Evolutionary conservation across 2,329 filamentous ascomycete species (phyloP).

Genomic region (Alternaria burnsii): DNA sequence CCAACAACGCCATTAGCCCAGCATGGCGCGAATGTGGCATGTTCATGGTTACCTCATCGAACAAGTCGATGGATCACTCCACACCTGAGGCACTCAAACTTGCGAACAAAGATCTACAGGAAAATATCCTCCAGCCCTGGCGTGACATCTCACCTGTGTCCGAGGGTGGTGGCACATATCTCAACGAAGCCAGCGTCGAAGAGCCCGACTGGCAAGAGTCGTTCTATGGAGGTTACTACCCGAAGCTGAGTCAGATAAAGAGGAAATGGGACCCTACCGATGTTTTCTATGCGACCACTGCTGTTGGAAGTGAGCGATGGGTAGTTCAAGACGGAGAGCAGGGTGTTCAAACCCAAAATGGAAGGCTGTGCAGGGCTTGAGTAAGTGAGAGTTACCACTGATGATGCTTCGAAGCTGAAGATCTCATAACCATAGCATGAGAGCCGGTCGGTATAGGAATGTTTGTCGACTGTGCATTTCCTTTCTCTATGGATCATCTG

Average conservation of each 20-base stretch:
- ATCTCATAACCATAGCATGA: neutral
- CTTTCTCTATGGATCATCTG: neutral
- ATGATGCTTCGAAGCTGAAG: neutral
- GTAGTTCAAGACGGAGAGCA: conserved; percentile 27
- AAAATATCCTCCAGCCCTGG: conserved; percentile 27
- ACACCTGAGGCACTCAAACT: conserved; percentile 21
- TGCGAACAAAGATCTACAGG: conserved; percentile 14
- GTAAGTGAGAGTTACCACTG: neutral
- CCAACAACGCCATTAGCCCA: conserved; percentile 28
- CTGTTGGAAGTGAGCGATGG: conserved; percentile 34
- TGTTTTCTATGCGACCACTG: conserved; percentile 35
- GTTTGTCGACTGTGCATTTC: neutral
- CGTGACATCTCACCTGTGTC: conserved; percentile 15
- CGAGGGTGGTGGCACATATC: conserved; percentile 37
- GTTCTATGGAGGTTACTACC: conserved; percentile 45
- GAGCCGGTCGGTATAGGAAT: neutral
- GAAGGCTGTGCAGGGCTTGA: conserved; percentile 26
- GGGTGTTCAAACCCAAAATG: conserved; percentile 30
- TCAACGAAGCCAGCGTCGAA: conserved; percentile 46
- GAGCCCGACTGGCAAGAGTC: conserved; percentile 45
- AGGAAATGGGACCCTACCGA: conserved; percentile 33
- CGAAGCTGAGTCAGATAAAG: conserved; percentile 27
- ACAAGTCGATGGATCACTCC: conserved; percentile 10
- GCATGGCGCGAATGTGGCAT: conserved; percentile 28
- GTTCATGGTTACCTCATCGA: conserved; percentile 22